Base-by-base conservation (phyloP, 352 stramenopile species). In the Aphanomyces astaci region DNA sequence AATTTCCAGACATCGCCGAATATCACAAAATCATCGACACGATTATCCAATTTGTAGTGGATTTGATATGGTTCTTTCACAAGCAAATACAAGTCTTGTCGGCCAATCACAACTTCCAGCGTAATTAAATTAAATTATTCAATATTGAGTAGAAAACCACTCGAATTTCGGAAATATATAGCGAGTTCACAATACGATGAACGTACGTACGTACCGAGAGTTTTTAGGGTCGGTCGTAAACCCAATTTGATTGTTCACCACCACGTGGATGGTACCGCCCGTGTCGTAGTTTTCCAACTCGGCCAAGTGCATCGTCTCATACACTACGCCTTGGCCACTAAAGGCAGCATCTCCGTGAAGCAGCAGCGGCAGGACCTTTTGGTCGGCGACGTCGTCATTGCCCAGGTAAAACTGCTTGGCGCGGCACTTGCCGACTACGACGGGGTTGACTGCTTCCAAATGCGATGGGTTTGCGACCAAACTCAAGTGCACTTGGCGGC, bases 181-280 rank as follows among this genome's bases (percentile, higher is more conserved):
- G n/a, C n/a, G n/a, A n/a, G n/a, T n/a, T n/a, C n/a, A n/a, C n/a
- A n/a, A n/a, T n/a, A n/a, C n/a, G n/a, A n/a, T n/a, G n/a, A n/a
- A n/a, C n/a, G 48, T 10, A 55, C 48, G 25, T 13, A 59, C 56
- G 13, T 53, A 64, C 56, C 80, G 80, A 40, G 78, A 85, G 80
- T 98, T 93, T 71, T 93, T 92, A 15, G 95, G 94, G 75, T 98
- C 96, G 0, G 96, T 98, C n/a, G 96, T 99, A 77, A 99, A 99
- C 19, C 86, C 84, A 56, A 96, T 83, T 78, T 97, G 90, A 78
- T 99, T 99, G 82, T 99, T 99, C 54, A 99, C 95, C 63, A 99
- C 93, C 7, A 99, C 93, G 82, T 99, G 96, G 71, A 99, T 96
- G 31, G 95, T 98, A 36, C 96, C 96, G 36, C 96, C 96, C 30